Percentiles rank a stretch among this genome's conserved stretches.
Conservation (phyloP, 352 stramenopile species). For the Phytophthora tubulina region DNA sequence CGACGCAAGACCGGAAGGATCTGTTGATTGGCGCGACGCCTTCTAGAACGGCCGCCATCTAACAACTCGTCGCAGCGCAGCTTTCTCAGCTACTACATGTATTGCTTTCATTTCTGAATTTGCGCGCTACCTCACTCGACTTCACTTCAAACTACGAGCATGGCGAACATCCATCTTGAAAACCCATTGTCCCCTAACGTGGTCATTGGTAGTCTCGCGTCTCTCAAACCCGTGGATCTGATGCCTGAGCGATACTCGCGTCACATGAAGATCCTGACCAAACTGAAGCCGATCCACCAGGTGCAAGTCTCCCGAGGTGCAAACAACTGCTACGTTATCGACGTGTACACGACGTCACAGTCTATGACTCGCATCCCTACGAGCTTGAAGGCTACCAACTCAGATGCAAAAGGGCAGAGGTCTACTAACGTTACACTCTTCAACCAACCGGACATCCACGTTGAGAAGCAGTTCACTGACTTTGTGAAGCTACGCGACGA, state of each 20-base stretch:
- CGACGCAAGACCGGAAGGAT: constrained; percentile 26
- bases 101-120: constrained; percentile 29
- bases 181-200: constrained; percentile 7
- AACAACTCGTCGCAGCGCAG: constrained; percentile 1
- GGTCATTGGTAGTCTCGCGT: constrained; percentile 11
- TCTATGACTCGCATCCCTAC: constrained; percentile 40
- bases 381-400: constrained; percentile 18
- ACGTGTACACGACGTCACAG: constrained; percentile 41
- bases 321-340: constrained; percentile 27
- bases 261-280: constrained; percentile 43
- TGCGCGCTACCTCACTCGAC: neutral
- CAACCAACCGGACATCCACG: constrained; percentile 22
- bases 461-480: constrained; percentile 43
- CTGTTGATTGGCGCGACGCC: constrained; percentile 10
- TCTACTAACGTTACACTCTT: constrained; percentile 14
- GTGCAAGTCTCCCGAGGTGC: constrained; percentile 29
- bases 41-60: constrained; percentile 10
- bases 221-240: constrained; percentile 25
- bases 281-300: constrained; percentile 40
- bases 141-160: neutral
- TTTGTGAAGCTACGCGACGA: constrained; percentile 53
- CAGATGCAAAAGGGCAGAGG: constrained; percentile 5
- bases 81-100: too few species aligned
- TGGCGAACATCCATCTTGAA: constrained; percentile 17
- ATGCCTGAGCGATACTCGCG: constrained; percentile 44